Evolutionary conservation across 2,329 filamentous ascomycete species (phyloP), one percentile per base, ranked within the genome.

Genomic region (Exutisphaerella laricina): DNA sequence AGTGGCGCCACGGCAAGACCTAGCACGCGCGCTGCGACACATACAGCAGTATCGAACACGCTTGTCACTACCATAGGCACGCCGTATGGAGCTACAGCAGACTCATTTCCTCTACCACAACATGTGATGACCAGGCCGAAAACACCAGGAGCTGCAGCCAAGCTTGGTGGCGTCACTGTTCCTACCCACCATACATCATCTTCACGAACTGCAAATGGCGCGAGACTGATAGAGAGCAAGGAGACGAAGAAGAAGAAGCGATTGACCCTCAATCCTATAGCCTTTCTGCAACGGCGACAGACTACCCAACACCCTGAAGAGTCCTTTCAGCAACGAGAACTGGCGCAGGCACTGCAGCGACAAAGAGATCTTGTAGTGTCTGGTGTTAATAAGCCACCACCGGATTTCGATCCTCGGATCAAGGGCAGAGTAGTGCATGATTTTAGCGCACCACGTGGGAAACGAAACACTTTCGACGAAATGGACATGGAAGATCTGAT

Each of bases 371-470:
- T 78, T 32, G 63, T 70, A 13, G 70, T 71, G 5, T 68, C 74
- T 22, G 71, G 68, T 14, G 68, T 71, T 20, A 69, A 67, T 28
- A 73, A 67, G 38, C 51, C 65, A 16, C 76, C 77, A 2, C 77
- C 78, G 45, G 74, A 80, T 53, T 81, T 79, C 55, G 78, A 81
- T 53, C 78, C 78, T 9, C 70, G 78, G 40, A 82, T 82, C 45
- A 72, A 76, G 39, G 79, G 79, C 13, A 79, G 75, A 36, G 72
- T 78, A 16, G 70, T 82, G 1, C 79, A 83, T 62, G 79, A 83
- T 54, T 83, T 82, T 58, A 80, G 77, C 36, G 76, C 74, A 3
- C 79, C 79, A 4, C 68, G 77, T 39, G 45, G 70, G 72, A 41
- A 62, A 37, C 49, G 53, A 13, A 54, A 51, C 14, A 53, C 49